Evolutionary conservation across 129 eudicot genomes (phyloP), one percentile per base, ranked within the genome.

Genomic region (Sambucus nigra): DNA sequence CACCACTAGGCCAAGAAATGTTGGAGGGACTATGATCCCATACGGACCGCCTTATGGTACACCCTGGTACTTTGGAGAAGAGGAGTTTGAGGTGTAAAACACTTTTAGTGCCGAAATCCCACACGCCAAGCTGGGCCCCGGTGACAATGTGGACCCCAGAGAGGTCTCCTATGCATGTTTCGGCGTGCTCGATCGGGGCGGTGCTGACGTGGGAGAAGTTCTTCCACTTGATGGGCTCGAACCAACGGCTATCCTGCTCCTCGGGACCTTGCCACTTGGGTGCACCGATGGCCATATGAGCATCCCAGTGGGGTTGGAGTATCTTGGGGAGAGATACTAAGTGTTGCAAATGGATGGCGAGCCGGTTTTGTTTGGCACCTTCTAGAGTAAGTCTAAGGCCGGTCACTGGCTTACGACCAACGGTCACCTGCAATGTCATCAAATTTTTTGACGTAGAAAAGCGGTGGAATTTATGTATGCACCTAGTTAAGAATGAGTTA

Each of bases 191-290:
- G 1, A 87, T 83, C 10, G 96, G 96, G 22, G 96, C 83, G 0
- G 96, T 87, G 49, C 96, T 87, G 22, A 83, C 96, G 53, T 87
- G 92, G 27, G 95, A 86, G 69, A 86, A 86, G 76, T 73, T 81
- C 50, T 86, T 86, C 95, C 95, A 86, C 48, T 83, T 87, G 53
- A 87, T 83, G 20, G 94, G 94, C 42, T 87, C 96, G 45, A 87
- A 87, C 96, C 96, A 83, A 20, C 96, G 86, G 73, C 96, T 83
- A 42, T 87, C 96, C 46, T 87, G 96, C 81, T 87, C 96, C 70
- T 87, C 96, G 1, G 96, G 96, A 21, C 96, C 94, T 60, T 76
- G 82, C 96, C 96, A 87, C 57, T 69, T 87, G 51, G 88, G 94
- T 46, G 96, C 89, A 69, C 96, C 96, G 0, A 87, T 87, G 62